Evolutionary conservation across 495 filamentous ascomycete genomes (phyloP).

Genomic region (Penicillium cinerascens): DNA sequence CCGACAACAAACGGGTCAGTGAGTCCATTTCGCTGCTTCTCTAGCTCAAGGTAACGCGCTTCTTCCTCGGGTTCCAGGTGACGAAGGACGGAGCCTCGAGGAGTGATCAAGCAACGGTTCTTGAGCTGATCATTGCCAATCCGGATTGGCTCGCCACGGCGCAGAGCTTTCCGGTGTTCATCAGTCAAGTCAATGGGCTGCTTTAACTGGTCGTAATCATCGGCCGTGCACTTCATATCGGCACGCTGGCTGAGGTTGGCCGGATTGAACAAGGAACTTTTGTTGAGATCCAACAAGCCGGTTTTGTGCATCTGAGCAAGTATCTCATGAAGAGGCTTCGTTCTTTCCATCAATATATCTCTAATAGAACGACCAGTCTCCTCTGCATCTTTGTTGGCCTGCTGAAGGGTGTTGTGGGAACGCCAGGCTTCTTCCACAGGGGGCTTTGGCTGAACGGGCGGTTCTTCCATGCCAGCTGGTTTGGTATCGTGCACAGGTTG

Average conservation of each 20-base stretch:
- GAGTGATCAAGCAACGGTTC: slow-evolving; percentile 62
- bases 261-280: slow-evolving; percentile 55
- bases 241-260: slow-evolving; percentile 47
- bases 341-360: slow-evolving; percentile 41
- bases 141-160: slow-evolving; percentile 41
- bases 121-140: slow-evolving; percentile 36
- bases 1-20: slow-evolving; percentile 33
- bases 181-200: slow-evolving; percentile 39
- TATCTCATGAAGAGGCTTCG: slow-evolving; percentile 39
- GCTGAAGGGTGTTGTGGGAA: slow-evolving; percentile 44
- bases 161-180: slow-evolving; percentile 38
- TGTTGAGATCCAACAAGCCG: slow-evolving; percentile 44
- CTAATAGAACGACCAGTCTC: slow-evolving; percentile 32
- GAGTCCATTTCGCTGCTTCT: slow-evolving; percentile 51
- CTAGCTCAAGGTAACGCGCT: slow-evolving; percentile 69
- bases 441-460: slow-evolving; percentile 26
- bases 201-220: slow-evolving; percentile 41
- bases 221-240: slow-evolving; percentile 46
- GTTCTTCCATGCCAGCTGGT: slow-evolving; percentile 30
- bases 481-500: slow-evolving; percentile 31
- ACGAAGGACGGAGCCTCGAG: slow-evolving; percentile 72
- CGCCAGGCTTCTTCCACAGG: slow-evolving; percentile 31
- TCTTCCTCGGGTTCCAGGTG: slow-evolving; percentile 76
- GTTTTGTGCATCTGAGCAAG: slow-evolving; percentile 50
- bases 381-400: slow-evolving; percentile 39